These are phyloP conservation scores for Xylona heveae DNA, from an alignment of 495 filamentous ascomycete genomes.

Conservation along the genomic window DNA sequence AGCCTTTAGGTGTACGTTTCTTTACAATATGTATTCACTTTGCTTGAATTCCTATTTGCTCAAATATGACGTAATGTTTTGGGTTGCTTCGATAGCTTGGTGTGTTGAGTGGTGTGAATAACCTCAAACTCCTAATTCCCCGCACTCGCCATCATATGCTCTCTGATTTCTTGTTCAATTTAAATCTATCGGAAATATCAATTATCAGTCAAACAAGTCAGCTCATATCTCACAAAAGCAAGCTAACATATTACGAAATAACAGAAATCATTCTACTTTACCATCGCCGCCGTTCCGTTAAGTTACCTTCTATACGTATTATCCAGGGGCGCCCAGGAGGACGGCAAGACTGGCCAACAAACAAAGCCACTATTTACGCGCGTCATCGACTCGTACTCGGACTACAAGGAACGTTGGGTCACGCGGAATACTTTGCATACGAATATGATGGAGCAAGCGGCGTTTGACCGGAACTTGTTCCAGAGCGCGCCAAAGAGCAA, in stretches of 20 bases:
- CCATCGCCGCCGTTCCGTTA: slow-evolving; percentile 34
- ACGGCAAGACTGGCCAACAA: slow-evolving; percentile 19
- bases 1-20: slow-evolving; percentile 39
- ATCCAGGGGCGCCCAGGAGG: slow-evolving; percentile 22
- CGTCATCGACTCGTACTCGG: slow-evolving; percentile 31
- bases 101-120: no score
- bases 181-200: slow-evolving; percentile 7
- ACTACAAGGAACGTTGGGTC: slow-evolving; percentile 27
- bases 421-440: slow-evolving; percentile 41
- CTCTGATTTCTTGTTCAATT: slow-evolving; percentile 4
- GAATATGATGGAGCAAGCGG: slow-evolving; percentile 45
- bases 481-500: slow-evolving; percentile 25
- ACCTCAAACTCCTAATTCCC: slow-evolving; percentile 12
- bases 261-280: slow-evolving; percentile 46
- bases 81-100: no score
- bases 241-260: slow-evolving; percentile 8
- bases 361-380: slow-evolving; percentile 28
- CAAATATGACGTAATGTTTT: no score
- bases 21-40: no score
- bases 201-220: no score
- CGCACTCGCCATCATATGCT: slow-evolving; percentile 3
- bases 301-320: no score
- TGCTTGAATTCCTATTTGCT: no score
- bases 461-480: slow-evolving; percentile 43
- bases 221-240: no score